These are phyloP conservation scores for Piper longum DNA, from an alignment of 164 flowering plant species.

Conservation along the genomic window DNA sequence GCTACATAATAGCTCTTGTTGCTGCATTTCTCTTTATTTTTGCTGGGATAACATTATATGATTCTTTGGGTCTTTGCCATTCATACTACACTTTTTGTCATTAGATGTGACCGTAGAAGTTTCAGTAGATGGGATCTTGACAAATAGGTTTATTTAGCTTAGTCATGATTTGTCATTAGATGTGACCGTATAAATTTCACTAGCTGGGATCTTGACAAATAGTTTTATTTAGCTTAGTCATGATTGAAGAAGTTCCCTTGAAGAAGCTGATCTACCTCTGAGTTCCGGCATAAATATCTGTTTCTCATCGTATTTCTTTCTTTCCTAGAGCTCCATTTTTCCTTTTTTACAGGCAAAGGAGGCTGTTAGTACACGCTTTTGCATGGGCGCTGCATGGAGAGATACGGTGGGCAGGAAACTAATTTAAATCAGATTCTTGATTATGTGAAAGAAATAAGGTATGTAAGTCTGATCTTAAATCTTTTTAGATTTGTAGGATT, in stretches of 20 bases:
- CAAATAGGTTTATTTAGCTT: not conserved
- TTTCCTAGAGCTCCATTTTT: slow-evolving; percentile 1
- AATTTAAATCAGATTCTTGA: slow-evolving; percentile 92
- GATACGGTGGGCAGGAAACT: slow-evolving; percentile 91
- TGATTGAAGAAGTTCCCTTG: not conserved
- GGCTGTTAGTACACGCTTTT: slow-evolving; percentile 96
- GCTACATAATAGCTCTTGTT: too few relatives aligned
- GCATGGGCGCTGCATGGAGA: slow-evolving; percentile 99
- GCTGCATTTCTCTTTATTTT: too few relatives aligned
- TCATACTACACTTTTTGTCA: too few relatives aligned
- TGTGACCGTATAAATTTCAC: too few relatives aligned
- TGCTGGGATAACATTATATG: too few relatives aligned
- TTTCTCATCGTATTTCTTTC: not conserved
- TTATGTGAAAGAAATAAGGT: slow-evolving; percentile 95
- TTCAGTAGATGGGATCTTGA: too few relatives aligned
- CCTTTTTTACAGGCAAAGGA: slow-evolving; percentile 72
- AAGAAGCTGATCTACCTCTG: not conserved
- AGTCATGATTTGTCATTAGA: not conserved
- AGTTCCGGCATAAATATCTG: not conserved
- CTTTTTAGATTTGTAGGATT: not conserved
- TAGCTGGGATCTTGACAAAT: too few relatives aligned
- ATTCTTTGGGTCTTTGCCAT: too few relatives aligned
- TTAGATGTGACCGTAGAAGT: too few relatives aligned
- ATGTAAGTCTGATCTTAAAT: slow-evolving; percentile 4
- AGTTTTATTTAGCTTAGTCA: not conserved